Percentiles rank a stretch among this genome's conserved stretches.
phyloP scores from a whole-genome alignment of 306 rosid species.

The Pyrus communis region DNA sequence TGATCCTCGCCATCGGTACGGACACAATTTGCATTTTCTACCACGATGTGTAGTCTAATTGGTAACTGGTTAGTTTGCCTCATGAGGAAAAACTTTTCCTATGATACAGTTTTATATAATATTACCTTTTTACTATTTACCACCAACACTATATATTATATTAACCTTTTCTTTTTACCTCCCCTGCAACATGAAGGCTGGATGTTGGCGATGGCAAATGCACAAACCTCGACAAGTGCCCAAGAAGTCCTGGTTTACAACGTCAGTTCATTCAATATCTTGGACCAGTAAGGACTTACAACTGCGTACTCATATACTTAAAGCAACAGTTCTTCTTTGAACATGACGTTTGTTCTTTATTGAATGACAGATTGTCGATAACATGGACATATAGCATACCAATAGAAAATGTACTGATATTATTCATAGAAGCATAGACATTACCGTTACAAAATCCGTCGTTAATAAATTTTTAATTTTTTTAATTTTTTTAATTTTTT shows the following conservation, averaged over 20 bases:
- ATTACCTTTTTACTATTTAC: no score
- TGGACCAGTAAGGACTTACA: constrained; percentile 31
- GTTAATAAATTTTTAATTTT: no score
- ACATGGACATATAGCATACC: no score
- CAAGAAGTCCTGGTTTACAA: constrained; percentile 17
- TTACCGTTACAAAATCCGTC: background rate
- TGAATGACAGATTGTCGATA: no score
- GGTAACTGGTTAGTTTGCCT: constrained; percentile 17
- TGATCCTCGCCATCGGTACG: constrained; percentile 49
- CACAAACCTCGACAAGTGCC: constrained; percentile 28
- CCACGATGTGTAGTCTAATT: constrained; percentile 34
- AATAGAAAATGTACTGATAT: no score
- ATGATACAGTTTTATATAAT: background rate
- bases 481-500: no score
- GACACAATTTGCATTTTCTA: constrained; percentile 45
- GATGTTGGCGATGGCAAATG: constrained; percentile 52
- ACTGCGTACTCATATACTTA: background rate
- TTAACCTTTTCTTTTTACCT: background rate
- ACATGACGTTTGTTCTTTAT: rapidly evolving
- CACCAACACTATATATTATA: background rate
- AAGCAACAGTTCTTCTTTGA: no score
- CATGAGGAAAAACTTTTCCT: background rate
- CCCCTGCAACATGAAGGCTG: constrained; percentile 25
- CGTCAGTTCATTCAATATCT: constrained; percentile 40
- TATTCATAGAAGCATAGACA: no score